Evolutionary conservation across 768 basidiomycete species (phyloP).

Genomic region (Amanita phalloides): DNA sequence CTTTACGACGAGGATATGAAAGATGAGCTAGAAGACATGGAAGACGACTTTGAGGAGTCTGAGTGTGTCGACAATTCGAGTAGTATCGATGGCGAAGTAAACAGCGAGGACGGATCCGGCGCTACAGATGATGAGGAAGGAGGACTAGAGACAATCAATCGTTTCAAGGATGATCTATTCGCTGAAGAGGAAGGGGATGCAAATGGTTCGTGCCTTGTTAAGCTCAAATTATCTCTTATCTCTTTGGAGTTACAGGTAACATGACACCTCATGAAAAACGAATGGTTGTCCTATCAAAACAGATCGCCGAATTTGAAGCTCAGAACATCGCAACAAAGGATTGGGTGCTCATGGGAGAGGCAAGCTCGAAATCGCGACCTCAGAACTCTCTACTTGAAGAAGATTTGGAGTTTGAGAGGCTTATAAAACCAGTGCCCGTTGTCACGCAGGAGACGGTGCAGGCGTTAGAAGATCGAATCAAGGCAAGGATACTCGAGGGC

Average conservation of each 20-base stretch:
- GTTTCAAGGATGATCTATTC: conserved; percentile 71
- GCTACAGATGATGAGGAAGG: conserved; percentile 16
- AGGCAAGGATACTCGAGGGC: conserved; percentile 73
- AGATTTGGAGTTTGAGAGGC: conserved; percentile 90
- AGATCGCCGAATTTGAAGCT: conserved; percentile 74
- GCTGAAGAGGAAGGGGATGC: conserved; percentile 55
- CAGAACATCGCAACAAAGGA: conserved; percentile 85
- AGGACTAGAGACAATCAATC: conserved; percentile 41
- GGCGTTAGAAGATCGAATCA: conserved; percentile 83
- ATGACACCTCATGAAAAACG: conserved; percentile 75
- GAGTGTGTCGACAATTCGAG: conserved; percentile 28
- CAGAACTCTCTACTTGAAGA: conserved; percentile 89
- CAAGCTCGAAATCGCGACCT: conserved; percentile 70
- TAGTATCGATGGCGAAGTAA: conserved; percentile 24
- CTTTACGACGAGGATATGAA: conserved; percentile 19
- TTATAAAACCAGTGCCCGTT: conserved; percentile 76
- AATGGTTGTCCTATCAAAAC: conserved; percentile 58
- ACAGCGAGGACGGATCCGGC: conserved; percentile 18
- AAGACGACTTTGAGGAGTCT: conserved; percentile 16
- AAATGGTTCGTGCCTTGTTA: conserved; percentile 2
- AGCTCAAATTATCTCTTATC: conserved; percentile 8
- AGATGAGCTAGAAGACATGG: conserved; percentile 17
- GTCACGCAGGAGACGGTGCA: conserved; percentile 84
- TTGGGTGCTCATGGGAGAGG: conserved; percentile 92
- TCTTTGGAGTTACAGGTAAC: conserved; percentile 22